These are phyloP conservation scores for Coemansia erecta DNA, from an alignment of 192 early-diverging fungal genomes.

Conservation along the genomic window DNA sequence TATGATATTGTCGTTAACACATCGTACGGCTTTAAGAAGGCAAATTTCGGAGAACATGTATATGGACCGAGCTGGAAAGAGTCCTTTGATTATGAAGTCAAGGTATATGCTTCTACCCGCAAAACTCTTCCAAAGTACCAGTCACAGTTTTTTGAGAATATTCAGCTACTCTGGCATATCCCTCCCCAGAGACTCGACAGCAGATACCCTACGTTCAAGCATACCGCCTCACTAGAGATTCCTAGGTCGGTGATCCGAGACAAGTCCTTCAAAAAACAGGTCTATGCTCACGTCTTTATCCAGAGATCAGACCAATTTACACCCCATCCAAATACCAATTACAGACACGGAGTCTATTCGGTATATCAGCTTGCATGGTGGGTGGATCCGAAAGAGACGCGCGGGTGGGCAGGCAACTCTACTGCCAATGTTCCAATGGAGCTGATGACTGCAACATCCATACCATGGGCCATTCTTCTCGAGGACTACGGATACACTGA, in stretches of 20 bases:
- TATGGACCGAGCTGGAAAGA: not conserved
- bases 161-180: not conserved
- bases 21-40: no score
- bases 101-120: not conserved
- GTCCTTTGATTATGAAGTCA: not conserved
- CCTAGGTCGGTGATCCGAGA: not conserved
- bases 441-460: not conserved
- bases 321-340: not conserved
- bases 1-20: no score
- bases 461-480: not conserved
- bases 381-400: not conserved
- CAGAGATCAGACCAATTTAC: not conserved
- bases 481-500: not conserved
- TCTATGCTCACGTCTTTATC: not conserved
- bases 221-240: not conserved
- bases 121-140: not conserved
- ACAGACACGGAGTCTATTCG: not conserved
- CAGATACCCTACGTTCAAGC: not conserved
- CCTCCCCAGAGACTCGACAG: not conserved
- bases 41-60: not conserved
- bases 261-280: not conserved
- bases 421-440: not conserved
- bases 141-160: not conserved
- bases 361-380: not conserved
- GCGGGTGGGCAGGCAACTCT: not conserved